Percentiles rank a stretch among this genome's conserved stretches.
These are phyloP conservation scores for Henckelia pumila DNA, from an alignment of 257 asterid species.

Conservation along the genomic window DNA sequence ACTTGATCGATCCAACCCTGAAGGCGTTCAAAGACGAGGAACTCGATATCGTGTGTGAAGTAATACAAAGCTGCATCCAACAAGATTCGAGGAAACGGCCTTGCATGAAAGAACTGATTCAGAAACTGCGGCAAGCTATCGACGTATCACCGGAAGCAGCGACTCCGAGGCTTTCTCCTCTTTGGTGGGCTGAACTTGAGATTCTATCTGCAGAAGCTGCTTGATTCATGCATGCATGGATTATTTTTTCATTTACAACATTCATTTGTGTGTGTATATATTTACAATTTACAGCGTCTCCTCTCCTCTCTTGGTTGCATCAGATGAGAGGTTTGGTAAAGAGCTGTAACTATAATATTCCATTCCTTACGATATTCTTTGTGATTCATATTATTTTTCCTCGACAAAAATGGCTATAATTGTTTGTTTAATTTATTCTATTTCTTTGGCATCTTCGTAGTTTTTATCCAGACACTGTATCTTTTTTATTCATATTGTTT, in stretches of 20 bases:
- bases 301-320: neutral
- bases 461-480: too few species aligned
- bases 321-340: neutral
- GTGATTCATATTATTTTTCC: neutral
- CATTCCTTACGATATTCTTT: neutral
- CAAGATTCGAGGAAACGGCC: constrained; percentile 55
- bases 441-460: neutral
- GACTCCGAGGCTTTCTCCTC: constrained; percentile 80
- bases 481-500: too few species aligned
- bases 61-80: constrained; percentile 58
- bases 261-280: neutral
- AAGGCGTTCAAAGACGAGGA: constrained; percentile 63
- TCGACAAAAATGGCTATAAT: neutral
- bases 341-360: neutral
- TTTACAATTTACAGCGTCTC: neutral
- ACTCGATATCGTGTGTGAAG: constrained; percentile 58
- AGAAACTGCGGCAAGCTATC: constrained; percentile 46
- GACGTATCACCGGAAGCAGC: constrained; percentile 76
- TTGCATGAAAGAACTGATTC: constrained; percentile 48
- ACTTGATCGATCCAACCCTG: constrained; percentile 63
- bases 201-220: constrained; percentile 76
- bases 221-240: constrained; percentile 29
- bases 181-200: constrained; percentile 99
- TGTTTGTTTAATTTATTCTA: neutral
- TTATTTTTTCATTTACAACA: constrained; percentile 8